Percentiles rank a stretch among this genome's conserved stretches.
Evolutionary conservation across 2,329 filamentous ascomycete species (phyloP).

Genomic region (Fusarium sp.): DNA sequence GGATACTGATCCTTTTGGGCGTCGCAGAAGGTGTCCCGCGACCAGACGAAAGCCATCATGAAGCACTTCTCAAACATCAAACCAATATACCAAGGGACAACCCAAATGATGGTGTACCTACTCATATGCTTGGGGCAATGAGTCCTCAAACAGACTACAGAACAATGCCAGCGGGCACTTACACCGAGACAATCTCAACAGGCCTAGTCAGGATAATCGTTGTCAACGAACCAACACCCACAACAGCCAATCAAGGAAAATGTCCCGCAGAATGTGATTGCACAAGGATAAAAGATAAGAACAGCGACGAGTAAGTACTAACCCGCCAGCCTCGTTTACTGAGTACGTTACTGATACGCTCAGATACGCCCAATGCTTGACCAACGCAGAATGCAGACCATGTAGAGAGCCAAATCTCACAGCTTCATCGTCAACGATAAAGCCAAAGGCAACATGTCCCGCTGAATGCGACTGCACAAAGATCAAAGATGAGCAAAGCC

Average conservation of each 20-base stretch:
- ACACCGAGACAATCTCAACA: slow-evolving; percentile 36
- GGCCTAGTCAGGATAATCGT: slow-evolving; percentile 37
- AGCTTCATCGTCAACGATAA: slow-evolving; percentile 1
- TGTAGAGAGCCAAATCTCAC: slow-evolving; percentile 38
- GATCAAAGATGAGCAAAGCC: slow-evolving; percentile 44
- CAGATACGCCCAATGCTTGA: slow-evolving; percentile 48
- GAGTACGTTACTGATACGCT: neutral
- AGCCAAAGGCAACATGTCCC: slow-evolving; percentile 10
- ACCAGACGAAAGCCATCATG: neutral
- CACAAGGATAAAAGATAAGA: slow-evolving; percentile 42
- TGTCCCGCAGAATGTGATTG: slow-evolving; percentile 45
- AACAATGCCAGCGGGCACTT: slow-evolving; percentile 44
- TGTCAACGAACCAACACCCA: slow-evolving; percentile 27
- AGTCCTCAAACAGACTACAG: slow-evolving; percentile 34
- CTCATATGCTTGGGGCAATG: neutral
- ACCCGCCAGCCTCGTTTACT: neutral
- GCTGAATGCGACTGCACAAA: slow-evolving; percentile 40
- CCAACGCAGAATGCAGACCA: slow-evolving; percentile 42
- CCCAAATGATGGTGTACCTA: neutral
- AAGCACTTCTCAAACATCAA: neutral
- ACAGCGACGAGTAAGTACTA: slow-evolving; percentile 40
- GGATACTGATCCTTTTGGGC: neutral
- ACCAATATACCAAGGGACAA: neutral
- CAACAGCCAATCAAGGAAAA: neutral
- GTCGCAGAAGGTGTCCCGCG: neutral